phyloP scores from a whole-genome alignment of 352 stramenopile species.

The Globisporangium cederbergense region DNA sequence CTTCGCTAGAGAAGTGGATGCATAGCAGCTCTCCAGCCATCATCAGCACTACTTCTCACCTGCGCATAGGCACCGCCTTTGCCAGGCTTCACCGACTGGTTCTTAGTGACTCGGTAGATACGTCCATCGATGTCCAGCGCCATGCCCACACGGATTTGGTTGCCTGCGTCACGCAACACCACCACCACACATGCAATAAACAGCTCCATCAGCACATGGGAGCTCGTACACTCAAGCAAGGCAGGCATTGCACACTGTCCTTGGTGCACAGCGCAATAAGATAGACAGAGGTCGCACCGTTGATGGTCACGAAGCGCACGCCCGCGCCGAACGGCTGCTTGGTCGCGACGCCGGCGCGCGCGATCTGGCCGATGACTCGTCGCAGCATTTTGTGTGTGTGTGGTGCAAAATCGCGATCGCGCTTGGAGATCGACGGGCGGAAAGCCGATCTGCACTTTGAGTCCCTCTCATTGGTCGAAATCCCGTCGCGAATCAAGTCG shows the following conservation, averaged over 20 bases:
- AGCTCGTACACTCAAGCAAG: background rate
- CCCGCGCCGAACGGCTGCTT: constrained; percentile 24
- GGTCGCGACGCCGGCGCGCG: constrained; percentile 15
- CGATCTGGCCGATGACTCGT: constrained; percentile 36
- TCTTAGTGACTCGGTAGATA: constrained; percentile 85
- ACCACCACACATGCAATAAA: background rate
- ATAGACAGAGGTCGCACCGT: constrained; percentile 30
- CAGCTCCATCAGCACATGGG: background rate
- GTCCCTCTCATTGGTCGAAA: background rate
- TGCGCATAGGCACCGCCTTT: constrained; percentile 83
- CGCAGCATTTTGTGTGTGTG: constrained; percentile 33
- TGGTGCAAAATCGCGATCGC: constrained; percentile 2
- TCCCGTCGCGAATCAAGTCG: too few species aligned
- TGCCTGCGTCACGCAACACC: constrained; percentile 36
- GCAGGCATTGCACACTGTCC: too few species aligned
- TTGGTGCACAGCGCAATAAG: background rate
- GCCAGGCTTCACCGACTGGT: constrained; percentile 81
- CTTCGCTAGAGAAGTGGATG: background rate
- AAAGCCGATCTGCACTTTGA: background rate
- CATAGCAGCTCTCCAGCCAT: too few species aligned
- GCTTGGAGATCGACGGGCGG: background rate
- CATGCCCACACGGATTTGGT: constrained; percentile 81
- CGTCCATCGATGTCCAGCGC: constrained; percentile 79
- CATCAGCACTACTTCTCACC: constrained; percentile 19
- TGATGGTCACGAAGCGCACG: constrained; percentile 61